phyloP scores from a whole-genome alignment of 129 eudicot species.

The Flaveria ramosissima region DNA sequence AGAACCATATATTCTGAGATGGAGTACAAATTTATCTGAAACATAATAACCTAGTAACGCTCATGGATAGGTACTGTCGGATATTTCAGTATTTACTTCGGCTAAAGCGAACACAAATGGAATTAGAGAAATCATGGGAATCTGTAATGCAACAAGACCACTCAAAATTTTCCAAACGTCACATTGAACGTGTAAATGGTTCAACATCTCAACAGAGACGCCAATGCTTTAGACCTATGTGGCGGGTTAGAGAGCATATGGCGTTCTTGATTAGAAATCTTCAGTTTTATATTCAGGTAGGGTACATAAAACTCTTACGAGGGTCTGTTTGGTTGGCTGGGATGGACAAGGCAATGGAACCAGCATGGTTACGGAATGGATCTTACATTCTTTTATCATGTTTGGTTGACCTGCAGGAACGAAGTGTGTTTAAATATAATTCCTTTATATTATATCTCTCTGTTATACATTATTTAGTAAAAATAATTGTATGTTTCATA shows the following conservation, averaged over 20 bases:
- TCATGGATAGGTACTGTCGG: constrained; percentile 65
- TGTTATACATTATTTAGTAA: background rate
- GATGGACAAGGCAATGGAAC: background rate
- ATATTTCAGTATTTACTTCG: constrained; percentile 90
- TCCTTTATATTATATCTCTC: background rate
- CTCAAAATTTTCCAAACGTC: constrained; percentile 69
- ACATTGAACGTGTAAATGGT: constrained; percentile 46
- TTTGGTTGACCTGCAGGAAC: constrained; percentile 1
- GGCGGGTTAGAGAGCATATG: constrained; percentile 98
- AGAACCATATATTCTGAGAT: constrained; percentile 16
- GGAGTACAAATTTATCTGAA: background rate
- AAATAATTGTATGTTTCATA: background rate
- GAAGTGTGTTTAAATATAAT: background rate
- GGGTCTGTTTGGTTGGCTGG: background rate
- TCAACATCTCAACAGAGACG: constrained; percentile 71
- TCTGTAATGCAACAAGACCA: constrained; percentile 98
- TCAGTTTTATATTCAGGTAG: constrained; percentile 93
- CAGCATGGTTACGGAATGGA: background rate
- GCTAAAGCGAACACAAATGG: constrained; percentile 96
- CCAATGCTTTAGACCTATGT: constrained; percentile 93
- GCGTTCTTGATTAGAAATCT: constrained; percentile 96
- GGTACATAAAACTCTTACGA: constrained; percentile 5
- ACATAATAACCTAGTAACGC: background rate
- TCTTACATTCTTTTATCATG: background rate
- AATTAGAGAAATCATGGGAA: constrained; percentile 97